A percentile compares a stretch with the other conserved stretches of the same genome.
Conservation (phyloP, 2,329 filamentous ascomycete species). For the Neophaeococcomyces aloes region DNA sequence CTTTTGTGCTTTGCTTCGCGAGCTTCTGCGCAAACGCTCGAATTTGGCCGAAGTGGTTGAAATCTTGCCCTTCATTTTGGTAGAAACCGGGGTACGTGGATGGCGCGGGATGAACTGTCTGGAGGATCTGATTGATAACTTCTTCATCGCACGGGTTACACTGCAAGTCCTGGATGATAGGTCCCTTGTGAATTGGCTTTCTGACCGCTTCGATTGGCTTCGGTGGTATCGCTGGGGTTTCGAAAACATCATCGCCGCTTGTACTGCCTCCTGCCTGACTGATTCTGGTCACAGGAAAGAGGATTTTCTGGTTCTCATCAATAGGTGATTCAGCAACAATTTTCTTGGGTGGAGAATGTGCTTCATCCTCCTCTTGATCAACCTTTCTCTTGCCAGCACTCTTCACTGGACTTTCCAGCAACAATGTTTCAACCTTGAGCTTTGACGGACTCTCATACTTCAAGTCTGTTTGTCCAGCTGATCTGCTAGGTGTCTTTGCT, state of each 20-base stretch:
- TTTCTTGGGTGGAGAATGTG: slow-evolving; percentile 9
- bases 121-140: slow-evolving; percentile 64
- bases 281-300: slow-evolving; percentile 5
- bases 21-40: slow-evolving; percentile 67
- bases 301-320: slow-evolving; percentile 5
- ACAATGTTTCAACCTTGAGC: slow-evolving; percentile 35
- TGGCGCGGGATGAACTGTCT: slow-evolving; percentile 62
- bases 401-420: slow-evolving; percentile 55
- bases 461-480: slow-evolving; percentile 21
- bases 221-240: slow-evolving; percentile 11
- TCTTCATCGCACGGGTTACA: slow-evolving; percentile 82
- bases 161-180: slow-evolving; percentile 68
- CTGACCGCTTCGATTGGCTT: not conserved
- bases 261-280: not conserved
- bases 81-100: slow-evolving; percentile 68
- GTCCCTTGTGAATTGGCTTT: slow-evolving; percentile 38
- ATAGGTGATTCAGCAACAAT: slow-evolving; percentile 2
- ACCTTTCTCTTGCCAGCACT: slow-evolving; percentile 14
- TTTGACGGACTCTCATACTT: slow-evolving; percentile 21
- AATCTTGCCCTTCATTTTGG: slow-evolving; percentile 55
- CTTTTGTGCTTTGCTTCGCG: slow-evolving; percentile 34
- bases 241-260: slow-evolving; percentile 15
- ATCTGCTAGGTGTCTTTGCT: slow-evolving; percentile 69
- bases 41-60: slow-evolving; percentile 62
- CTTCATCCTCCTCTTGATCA: slow-evolving; percentile 5